These are phyloP conservation scores for Actinomortierella wolfii DNA, from an alignment of 371 early-diverging fungal species.

Conservation along the genomic window DNA sequence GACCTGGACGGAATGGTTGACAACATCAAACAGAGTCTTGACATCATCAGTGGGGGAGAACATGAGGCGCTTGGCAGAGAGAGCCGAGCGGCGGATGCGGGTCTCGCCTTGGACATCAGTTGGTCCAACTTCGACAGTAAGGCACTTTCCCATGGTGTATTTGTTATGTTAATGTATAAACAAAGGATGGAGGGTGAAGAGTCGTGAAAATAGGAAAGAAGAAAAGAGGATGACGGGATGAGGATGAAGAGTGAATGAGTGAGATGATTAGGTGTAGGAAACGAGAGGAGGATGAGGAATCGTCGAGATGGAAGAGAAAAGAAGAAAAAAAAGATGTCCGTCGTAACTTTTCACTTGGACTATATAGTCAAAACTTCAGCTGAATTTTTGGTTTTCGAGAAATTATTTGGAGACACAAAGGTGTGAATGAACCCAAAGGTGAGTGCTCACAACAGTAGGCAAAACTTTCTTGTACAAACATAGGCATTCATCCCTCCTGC, in stretches of 20 bases:
- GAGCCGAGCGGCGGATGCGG: slow-evolving; percentile 59
- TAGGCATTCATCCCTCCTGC: no score
- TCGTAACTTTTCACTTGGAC: no score
- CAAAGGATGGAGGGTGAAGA: neutral
- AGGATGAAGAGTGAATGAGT: neutral
- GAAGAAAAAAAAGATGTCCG: neutral
- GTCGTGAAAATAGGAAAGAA: slow-evolving; percentile 2
- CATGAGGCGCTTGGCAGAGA: slow-evolving; percentile 59
- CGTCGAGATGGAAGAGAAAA: neutral
- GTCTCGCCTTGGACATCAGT: slow-evolving; percentile 55
- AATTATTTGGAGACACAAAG: neutral
- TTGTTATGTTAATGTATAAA: slow-evolving; percentile 1
- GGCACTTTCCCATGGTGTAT: slow-evolving; percentile 45
- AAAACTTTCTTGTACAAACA: neutral
- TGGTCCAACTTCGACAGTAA: slow-evolving; percentile 54
- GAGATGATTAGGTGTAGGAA: neutral
- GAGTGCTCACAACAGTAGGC: neutral
- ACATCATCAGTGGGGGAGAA: slow-evolving; percentile 57
- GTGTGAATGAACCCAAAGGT: neutral
- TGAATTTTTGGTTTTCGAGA: no score
- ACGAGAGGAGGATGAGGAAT: neutral
- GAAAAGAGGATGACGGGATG: neutral
- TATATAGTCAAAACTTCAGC: no score
- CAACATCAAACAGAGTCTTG: slow-evolving; percentile 70
- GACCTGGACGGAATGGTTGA: slow-evolving; percentile 55